Evolutionary conservation across 345 rosid species (phyloP), one percentile per base, ranked within the genome.

Genomic region (Murraya paniculata): DNA sequence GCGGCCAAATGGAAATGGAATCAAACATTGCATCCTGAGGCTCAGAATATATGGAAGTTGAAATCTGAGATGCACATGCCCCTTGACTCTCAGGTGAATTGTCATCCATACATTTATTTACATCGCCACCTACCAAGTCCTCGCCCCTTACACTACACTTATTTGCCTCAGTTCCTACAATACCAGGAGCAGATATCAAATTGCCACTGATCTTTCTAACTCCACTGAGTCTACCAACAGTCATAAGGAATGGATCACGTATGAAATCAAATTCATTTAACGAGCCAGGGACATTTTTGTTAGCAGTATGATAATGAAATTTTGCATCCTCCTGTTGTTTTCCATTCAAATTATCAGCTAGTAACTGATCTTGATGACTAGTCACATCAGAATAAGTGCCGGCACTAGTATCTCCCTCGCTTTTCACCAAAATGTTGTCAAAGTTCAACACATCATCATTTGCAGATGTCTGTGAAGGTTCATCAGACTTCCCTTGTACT

Each of bases 181-280:
- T 76, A 77, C 67, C 78, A 56, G 61, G 82, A 70, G 30, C 78
- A 75, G 41, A 69, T 68, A 87, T 82, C 50, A 80, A 41, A 76
- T 72, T 82, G 82, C 80, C 80, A 78, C 81, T 50, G 74, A 77
- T 56, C 75, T 81, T 88, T 84, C 72, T 71, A 33, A 59, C 82
- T 80, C 78, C 85, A 68, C 81, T 77, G 61, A 92, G 90, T 83
- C 86, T 88, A 80, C 48, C 82, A 78, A 90, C 53, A 67, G 90
- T 87, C 85, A 80, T 84, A 77, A 94, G 91, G 84, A 89, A 94
- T 4, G 94, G 93, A 84, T 93, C 92, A 62, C 89, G 80, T 59
- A 82, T 60, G 65, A 91, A 72, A 83, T 67, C 70, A 72, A 85
- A 86, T 78, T 75, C 77, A 38, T 78, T 82, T 16, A 73, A 36